Base-by-base conservation (phyloP, 352 stramenopile genomes). In the Phytophthora citricola region DNA sequence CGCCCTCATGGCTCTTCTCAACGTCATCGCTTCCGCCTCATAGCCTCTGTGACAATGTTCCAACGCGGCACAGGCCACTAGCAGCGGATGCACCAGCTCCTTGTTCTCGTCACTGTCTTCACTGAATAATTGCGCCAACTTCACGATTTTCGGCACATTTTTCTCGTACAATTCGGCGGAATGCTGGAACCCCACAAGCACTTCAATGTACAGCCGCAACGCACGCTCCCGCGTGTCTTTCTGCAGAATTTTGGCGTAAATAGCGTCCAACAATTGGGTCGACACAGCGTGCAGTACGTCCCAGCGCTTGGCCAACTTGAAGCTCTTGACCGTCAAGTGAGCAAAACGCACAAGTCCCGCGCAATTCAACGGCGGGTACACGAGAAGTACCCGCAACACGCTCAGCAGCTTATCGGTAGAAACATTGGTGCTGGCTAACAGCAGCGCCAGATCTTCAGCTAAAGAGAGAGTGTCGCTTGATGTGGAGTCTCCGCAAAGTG, bases 271-370 rank as follows among this genome's bases (percentile, higher is more conserved):
- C 11, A 94, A 61, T 36, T 74, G 58, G 0, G 60, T 63, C 3
- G 76, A 91, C 2, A 74, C 74, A 1, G 68, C 58, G 8, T 69
- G 32, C 7, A 96, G 54, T 1, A 64, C 74, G 40, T 89, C 79
- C 81, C 86, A 96, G n/a, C 82, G 77, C 62, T 95, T 94, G 29
- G 84, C 71, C 26, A 88, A 29, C 60, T 94, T 93, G 31, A 96
- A 71, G 8, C 84, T 76, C 12, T 82, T 58, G 55, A 94, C 88
- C 32, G 69, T 85, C 58, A 76, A 52, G 26, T 82, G 77, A 15
- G 79, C 81, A 47, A 96, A 58, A 15, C 71, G 79, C 52, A 92
- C 50, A 27, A 93, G 58, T 15, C 84, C 82, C 1, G 48, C 27
- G 38, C 66, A 71, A 39, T 81, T 46, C 24, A 90, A 65, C 11